Percentiles rank a stretch among this genome's conserved stretches.
phyloP scores from a whole-genome alignment of 2,329 filamentous ascomycete species.

The Penicillium sp. region DNA sequence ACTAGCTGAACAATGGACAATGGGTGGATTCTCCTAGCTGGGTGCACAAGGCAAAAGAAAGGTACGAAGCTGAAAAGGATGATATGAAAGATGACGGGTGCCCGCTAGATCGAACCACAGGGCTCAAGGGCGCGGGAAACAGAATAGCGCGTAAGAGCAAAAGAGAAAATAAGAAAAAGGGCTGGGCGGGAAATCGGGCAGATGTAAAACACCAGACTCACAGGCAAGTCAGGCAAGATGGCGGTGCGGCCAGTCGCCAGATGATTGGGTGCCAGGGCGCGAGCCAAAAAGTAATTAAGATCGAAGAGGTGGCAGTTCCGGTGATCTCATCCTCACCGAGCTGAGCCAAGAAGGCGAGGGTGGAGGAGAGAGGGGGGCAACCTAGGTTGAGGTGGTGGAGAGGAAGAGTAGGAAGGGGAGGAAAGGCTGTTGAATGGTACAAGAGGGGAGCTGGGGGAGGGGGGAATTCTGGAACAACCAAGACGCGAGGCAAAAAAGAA shows the following conservation, averaged over 20 bases:
- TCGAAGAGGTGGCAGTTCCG: slow-evolving; percentile 21
- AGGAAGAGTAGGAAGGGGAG: not conserved
- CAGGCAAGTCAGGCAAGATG: slow-evolving; percentile 19
- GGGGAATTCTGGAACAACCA: slow-evolving; percentile 16
- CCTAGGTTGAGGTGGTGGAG: not conserved
- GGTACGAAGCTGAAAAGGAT: slow-evolving; percentile 12
- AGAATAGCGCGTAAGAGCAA: not conserved
- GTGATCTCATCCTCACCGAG: slow-evolving; percentile 27
- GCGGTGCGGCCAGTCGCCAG: slow-evolving; percentile 17
- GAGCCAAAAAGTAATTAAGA: slow-evolving; percentile 16
- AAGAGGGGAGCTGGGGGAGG: not conserved
- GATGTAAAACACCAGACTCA: slow-evolving; percentile 8
- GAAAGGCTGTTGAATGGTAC: not conserved
- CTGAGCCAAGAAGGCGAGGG: slow-evolving; percentile 11
- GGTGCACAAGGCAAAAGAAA: slow-evolving; percentile 3
- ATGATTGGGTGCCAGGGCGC: slow-evolving; percentile 23
- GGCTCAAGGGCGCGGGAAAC: not conserved
- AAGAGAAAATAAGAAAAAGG: slow-evolving; percentile 5
- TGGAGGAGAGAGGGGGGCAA: not conserved
- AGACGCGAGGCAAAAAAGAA: slow-evolving; percentile 15
- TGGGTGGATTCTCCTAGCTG: not conserved
- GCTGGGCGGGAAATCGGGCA: slow-evolving; percentile 18
- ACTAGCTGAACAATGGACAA: slow-evolving; percentile 20
- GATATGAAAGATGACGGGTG: slow-evolving; percentile 1
- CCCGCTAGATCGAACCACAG: not conserved